Evolutionary conservation across 257 asterid species (phyloP), one percentile per base, ranked within the genome.

Genomic region (Fraxinus anomala): DNA sequence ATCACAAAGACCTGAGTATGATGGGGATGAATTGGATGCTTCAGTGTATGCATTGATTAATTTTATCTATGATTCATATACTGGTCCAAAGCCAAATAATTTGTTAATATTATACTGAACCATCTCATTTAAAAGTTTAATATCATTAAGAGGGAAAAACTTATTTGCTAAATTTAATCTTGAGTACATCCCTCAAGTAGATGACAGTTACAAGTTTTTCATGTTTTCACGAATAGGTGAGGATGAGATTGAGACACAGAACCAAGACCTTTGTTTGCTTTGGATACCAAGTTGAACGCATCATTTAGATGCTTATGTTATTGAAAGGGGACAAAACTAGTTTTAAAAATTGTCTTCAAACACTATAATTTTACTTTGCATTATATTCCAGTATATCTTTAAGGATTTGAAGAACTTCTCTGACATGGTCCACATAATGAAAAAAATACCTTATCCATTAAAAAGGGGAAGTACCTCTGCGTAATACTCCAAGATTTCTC

Each of bases 401-500:
- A 9, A 56, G 28, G 26, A 61, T 61, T 23, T 10, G 24, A 61
- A 61, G 30, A 11, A 61, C 31, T 61, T 61, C 12, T 61, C 33
- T 61, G 6, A 24, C 31, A 23, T 10, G 33, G 16, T 21, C 16
- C 33, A 61, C 6, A 0, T 23, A 24, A 61, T 23, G 68, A 24
- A 24, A 17, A 61, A 21, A 61, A 61, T 3, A 2, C 8, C 4
- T 24, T 6, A 61, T 61, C 68, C 26, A 61, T 23, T 3, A 47
- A 39, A 17, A 4, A 24, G 8, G 37, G 21, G 42, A 56, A 54
- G 73, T 77, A 89, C 97, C 97, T 89, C 75, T 89, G 88, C 34
- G 97, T 91, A 70, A 92, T 91, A 77, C 70, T 84, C 97, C 97
- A 92, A 76, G 95, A 95, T 87, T 89, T 89, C 72, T 87, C 88